A percentile compares a stretch with the other conserved stretches of the same genome.
Conservation (phyloP, 2,329 filamentous ascomycete species). For the Diaporthe capsici region DNA sequence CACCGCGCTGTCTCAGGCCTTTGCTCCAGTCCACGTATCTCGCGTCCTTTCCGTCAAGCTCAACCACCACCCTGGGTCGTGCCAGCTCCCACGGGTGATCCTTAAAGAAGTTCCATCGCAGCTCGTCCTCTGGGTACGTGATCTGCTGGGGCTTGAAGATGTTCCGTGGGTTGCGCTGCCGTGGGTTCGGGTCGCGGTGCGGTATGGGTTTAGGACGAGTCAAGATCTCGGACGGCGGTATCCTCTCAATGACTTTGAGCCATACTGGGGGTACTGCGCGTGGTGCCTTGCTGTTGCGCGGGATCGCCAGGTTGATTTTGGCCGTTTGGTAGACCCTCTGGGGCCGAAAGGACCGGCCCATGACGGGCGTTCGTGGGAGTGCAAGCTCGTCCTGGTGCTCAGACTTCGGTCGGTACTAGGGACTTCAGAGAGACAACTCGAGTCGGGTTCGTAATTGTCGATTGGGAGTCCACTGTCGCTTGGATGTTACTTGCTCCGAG, state of each 20-base stretch:
- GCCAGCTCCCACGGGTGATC: slow-evolving; percentile 99
- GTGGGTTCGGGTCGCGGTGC: slow-evolving; percentile 59
- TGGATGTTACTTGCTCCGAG: slow-evolving; percentile 52
- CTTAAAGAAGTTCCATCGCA: slow-evolving; percentile 86
- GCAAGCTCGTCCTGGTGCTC: background rate
- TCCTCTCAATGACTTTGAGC: slow-evolving; percentile 64
- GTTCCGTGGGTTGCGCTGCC: slow-evolving; percentile 75
- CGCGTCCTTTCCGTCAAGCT: slow-evolving; percentile 86
- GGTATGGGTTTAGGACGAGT: slow-evolving; percentile 66
- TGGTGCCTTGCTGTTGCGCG: slow-evolving; percentile 46
- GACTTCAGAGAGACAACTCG: background rate
- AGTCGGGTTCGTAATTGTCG: background rate
- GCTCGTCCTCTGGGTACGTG: slow-evolving; percentile 84
- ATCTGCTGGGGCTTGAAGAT: slow-evolving; percentile 86
- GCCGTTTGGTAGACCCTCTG: slow-evolving; percentile 60
- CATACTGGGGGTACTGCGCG: slow-evolving; percentile 59
- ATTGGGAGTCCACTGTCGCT: background rate
- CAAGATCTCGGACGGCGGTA: slow-evolving; percentile 72
- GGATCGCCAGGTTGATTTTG: slow-evolving; percentile 52
- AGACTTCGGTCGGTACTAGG: background rate
- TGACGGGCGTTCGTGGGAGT: slow-evolving; percentile 43
- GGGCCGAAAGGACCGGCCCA: slow-evolving; percentile 55
- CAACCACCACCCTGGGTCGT: slow-evolving; percentile 85
- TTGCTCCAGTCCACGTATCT: slow-evolving; percentile 84
- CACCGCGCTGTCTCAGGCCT: slow-evolving; percentile 79